Evolutionary conservation across 495 filamentous ascomycete genomes (phyloP).

Genomic region (Aspergillus heteromorphus): DNA sequence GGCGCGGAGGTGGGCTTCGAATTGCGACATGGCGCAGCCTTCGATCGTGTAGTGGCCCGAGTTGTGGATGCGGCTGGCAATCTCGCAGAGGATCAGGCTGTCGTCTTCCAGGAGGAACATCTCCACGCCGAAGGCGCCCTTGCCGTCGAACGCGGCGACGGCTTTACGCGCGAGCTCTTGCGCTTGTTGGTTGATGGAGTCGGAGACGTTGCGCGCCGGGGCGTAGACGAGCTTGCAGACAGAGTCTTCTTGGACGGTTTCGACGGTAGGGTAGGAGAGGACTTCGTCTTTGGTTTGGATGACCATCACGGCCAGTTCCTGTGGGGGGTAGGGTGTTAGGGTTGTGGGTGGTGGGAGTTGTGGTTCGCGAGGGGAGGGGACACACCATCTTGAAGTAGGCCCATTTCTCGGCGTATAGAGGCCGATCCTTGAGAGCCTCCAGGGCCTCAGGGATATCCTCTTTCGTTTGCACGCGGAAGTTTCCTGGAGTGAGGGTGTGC

Average conservation of each 20-base stretch:
- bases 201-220: slow-evolving; percentile 69
- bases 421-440: slow-evolving; percentile 61
- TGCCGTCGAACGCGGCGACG: slow-evolving; percentile 73
- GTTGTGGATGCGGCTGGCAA: slow-evolving; percentile 94
- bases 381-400: slow-evolving; percentile 66
- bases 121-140: slow-evolving; percentile 93
- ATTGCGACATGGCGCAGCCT: slow-evolving; percentile 84
- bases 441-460: slow-evolving; percentile 66
- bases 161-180: slow-evolving; percentile 75
- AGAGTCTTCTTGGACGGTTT: slow-evolving; percentile 91
- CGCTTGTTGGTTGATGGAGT: slow-evolving; percentile 55
- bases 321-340: background rate
- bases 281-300: slow-evolving; percentile 78
- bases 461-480: slow-evolving; percentile 66
- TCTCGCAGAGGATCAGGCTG: slow-evolving; percentile 78
- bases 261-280: slow-evolving; percentile 81
- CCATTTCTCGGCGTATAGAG: slow-evolving; percentile 89
- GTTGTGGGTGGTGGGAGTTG: background rate
- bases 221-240: slow-evolving; percentile 92
- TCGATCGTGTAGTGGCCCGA: slow-evolving; percentile 98
- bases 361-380: background rate
- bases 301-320: slow-evolving; percentile 91
- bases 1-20: slow-evolving; percentile 80
- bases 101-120: slow-evolving; percentile 86
- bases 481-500: slow-evolving; percentile 43